A percentile compares a stretch with the other conserved stretches of the same genome.
Conservation (phyloP, 768 basidiomycete species). For the Solioccasus polychromus region DNA sequence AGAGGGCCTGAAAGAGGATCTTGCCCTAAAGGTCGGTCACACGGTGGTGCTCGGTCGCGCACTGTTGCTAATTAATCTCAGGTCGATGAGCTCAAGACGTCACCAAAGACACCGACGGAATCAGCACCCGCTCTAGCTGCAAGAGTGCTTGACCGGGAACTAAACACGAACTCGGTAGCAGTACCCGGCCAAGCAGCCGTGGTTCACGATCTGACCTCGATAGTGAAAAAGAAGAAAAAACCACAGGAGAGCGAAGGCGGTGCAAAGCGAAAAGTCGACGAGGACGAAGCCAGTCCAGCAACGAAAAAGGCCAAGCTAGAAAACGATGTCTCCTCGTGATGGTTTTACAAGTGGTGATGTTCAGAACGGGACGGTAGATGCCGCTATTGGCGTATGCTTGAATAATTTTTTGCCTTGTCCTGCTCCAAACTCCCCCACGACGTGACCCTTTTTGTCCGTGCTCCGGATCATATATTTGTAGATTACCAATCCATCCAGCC, state of each 20-base stretch:
- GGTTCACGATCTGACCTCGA: slow-evolving; percentile 81
- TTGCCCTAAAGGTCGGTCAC: slow-evolving; percentile 70
- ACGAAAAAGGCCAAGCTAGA: slow-evolving; percentile 68
- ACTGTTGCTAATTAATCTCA: slow-evolving; percentile 28
- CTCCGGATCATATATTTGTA: slow-evolving; percentile 96
- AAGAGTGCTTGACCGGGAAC: slow-evolving; percentile 66
- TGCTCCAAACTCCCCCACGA: slow-evolving; percentile 81
- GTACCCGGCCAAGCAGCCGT: slow-evolving; percentile 35
- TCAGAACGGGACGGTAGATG: slow-evolving; percentile 25
- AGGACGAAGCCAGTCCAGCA: slow-evolving; percentile 42
- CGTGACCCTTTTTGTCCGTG: slow-evolving; percentile 67
- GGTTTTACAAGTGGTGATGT: neutral
- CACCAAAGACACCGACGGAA: slow-evolving; percentile 58
- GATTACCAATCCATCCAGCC: slow-evolving; percentile 87
- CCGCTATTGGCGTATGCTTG: slow-evolving; percentile 48
- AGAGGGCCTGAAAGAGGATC: slow-evolving; percentile 69
- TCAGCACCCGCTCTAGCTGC: slow-evolving; percentile 73
- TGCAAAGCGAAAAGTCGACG: slow-evolving; percentile 72
- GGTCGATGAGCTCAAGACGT: slow-evolving; percentile 89
- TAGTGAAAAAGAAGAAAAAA: slow-evolving; percentile 85
- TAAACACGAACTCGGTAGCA: slow-evolving; percentile 46
- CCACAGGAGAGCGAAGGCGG: slow-evolving; percentile 35
- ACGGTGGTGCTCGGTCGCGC: neutral
- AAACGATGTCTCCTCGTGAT: slow-evolving; percentile 22
- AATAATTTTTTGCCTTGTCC: slow-evolving; percentile 70